Conservation (phyloP, 2,329 filamentous ascomycete genomes). For the Chaetomium globosum region DNA sequence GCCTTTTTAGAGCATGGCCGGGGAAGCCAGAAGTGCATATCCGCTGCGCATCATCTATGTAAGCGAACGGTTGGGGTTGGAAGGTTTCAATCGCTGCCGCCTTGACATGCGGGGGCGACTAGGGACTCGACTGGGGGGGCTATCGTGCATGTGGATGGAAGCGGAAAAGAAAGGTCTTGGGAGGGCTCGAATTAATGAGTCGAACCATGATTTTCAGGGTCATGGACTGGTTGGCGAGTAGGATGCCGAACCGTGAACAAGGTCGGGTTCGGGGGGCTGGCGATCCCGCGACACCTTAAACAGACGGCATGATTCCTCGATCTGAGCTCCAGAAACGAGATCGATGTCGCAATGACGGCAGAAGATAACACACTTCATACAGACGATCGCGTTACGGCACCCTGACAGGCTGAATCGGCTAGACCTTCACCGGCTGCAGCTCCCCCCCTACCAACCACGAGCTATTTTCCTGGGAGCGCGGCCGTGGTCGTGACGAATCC, state of each 20-base stretch:
- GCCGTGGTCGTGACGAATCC: slow-evolving; percentile 12
- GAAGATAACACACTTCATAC: slow-evolving; percentile 11
- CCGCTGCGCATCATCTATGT: slow-evolving; percentile 27
- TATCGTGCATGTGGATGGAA: slow-evolving; percentile 2
- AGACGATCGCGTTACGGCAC: slow-evolving; percentile 12
- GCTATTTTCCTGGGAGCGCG: slow-evolving; percentile 3
- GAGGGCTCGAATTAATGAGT: slow-evolving; percentile 15
- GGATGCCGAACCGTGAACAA: slow-evolving; percentile 16
- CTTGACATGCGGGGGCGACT: slow-evolving; percentile 4
- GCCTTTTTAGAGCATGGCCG: neutral
- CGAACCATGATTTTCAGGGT: slow-evolving; percentile 17
- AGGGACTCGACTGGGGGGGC: too few species aligned
- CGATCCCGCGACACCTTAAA: slow-evolving; percentile 12
- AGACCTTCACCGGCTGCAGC: slow-evolving; percentile 29
- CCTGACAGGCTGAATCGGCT: slow-evolving; percentile 28
- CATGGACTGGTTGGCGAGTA: slow-evolving; percentile 15
- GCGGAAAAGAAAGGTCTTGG: neutral
- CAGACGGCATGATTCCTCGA: slow-evolving; percentile 12
- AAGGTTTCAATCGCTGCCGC: slow-evolving; percentile 19
- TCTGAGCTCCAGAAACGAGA: slow-evolving; percentile 7
- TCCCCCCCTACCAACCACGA: neutral
- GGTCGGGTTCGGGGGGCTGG: neutral
- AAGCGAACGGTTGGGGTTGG: slow-evolving; percentile 19
- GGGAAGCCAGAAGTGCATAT: slow-evolving; percentile 18
- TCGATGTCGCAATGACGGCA: slow-evolving; percentile 19